Evolutionary conservation across 768 basidiomycete genomes (phyloP).

Genomic region (Zangia roseola): DNA sequence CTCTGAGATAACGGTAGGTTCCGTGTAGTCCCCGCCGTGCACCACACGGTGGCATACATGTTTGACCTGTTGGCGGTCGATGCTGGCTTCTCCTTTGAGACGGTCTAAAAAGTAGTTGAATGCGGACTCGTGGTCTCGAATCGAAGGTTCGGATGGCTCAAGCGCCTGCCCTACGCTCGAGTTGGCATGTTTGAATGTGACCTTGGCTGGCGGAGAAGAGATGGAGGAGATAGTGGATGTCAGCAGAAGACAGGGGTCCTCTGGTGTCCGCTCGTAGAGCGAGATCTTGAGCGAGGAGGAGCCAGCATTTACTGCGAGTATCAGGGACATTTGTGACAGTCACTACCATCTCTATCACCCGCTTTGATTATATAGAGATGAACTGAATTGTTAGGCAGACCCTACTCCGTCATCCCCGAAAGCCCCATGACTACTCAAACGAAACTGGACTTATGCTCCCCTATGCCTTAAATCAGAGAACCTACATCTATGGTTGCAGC

Average conservation of each 20-base stretch:
- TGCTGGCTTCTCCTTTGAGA: conserved; percentile 40
- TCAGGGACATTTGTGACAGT: conserved; percentile 32
- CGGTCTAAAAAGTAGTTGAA: conserved; percentile 58
- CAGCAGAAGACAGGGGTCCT: conserved; percentile 43
- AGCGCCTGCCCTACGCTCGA: conserved; percentile 4
- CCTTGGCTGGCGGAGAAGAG: conserved; percentile 50
- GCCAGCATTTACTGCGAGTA: conserved; percentile 76
- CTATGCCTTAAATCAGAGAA: too few relatives aligned
- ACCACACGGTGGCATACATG: conserved; percentile 80
- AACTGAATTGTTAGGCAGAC: too few relatives aligned
- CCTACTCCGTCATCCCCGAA: too few relatives aligned
- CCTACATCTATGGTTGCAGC: too few relatives aligned
- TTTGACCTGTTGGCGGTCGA: conserved; percentile 44
- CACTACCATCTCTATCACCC: too few relatives aligned
- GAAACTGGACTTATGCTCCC: too few relatives aligned
- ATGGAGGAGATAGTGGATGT: conserved; percentile 58
- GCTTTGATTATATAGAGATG: too few relatives aligned
- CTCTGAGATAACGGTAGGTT: conserved; percentile 66
- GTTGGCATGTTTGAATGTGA: conserved; percentile 39
- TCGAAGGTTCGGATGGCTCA: conserved; percentile 31
- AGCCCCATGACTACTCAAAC: too few relatives aligned
- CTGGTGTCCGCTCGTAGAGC: conserved; percentile 45
- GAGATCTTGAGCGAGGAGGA: conserved; percentile 87
- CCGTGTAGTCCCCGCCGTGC: conserved; percentile 79
- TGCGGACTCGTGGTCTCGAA: conserved; percentile 60